These are phyloP conservation scores for Hymenoscyphus infarciens DNA, from an alignment of 2,329 filamentous ascomycete species.

Conservation along the genomic window DNA sequence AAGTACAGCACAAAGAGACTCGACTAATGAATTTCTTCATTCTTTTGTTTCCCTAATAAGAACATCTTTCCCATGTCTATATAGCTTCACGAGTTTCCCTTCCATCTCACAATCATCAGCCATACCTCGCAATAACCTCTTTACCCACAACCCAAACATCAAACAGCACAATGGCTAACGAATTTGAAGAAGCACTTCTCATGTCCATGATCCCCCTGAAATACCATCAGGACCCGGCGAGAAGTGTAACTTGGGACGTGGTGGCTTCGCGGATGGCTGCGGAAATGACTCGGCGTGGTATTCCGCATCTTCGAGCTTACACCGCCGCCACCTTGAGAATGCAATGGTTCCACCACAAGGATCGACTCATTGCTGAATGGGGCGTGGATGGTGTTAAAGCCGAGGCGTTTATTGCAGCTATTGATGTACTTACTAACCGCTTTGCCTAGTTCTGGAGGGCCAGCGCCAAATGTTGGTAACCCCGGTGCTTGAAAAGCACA, in stretches of 20 bases:
- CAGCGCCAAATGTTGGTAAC: too few species aligned
- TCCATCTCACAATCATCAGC: too few species aligned
- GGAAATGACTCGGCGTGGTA: neutral
- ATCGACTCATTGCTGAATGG: neutral
- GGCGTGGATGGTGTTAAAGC: neutral
- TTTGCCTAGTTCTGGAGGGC: too few species aligned
- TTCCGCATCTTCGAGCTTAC: neutral
- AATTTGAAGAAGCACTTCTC: neutral
- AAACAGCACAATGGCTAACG: neutral
- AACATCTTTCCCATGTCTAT: too few species aligned
- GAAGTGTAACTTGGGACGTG: neutral
- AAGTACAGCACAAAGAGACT: too few species aligned
- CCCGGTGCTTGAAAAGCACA: too few species aligned
- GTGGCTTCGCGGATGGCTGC: neutral
- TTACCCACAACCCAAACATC: neutral
- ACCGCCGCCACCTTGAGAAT: neutral
- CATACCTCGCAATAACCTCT: too few species aligned
- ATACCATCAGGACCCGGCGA: neutral
- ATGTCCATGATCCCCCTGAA: neutral
- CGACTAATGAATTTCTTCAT: too few species aligned
- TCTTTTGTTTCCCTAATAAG: too few species aligned
- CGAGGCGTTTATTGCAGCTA: neutral
- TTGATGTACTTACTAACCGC: neutral
- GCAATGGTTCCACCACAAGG: neutral
- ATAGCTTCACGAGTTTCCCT: too few species aligned